Conservation (phyloP, 352 stramenopile species). For the Globisporangium viniferum region DNA sequence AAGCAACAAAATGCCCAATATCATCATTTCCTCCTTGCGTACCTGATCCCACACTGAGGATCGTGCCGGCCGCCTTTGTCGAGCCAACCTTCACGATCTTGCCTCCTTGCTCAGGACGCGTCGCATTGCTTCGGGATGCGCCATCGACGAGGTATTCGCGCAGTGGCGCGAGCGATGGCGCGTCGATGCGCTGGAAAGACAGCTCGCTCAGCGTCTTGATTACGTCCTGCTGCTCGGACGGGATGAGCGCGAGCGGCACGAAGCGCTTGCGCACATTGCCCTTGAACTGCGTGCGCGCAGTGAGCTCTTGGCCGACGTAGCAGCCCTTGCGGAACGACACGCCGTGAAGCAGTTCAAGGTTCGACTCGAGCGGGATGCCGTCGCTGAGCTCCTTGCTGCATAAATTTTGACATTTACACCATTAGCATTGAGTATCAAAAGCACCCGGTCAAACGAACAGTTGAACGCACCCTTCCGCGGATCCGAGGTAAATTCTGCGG, state of each 20-base stretch:
- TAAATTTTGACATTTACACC: background rate
- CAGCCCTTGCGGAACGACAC: constrained; percentile 94
- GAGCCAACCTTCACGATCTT: constrained; percentile 54
- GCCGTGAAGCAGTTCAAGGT: constrained; percentile 88
- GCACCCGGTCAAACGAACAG: background rate
- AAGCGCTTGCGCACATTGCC: constrained; percentile 84
- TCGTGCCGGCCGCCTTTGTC: constrained; percentile 58
- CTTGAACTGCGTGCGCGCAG: constrained; percentile 92
- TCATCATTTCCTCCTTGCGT: background rate
- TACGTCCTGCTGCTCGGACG: constrained; percentile 45
- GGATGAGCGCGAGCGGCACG: constrained; percentile 68
- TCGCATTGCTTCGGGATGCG: constrained; percentile 22
- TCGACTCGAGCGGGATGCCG: constrained; percentile 90
- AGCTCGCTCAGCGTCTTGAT: constrained; percentile 45
- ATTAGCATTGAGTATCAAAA: background rate
- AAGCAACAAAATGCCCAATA: background rate
- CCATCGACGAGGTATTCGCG: constrained; percentile 43
- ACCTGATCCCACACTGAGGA: constrained; percentile 44
- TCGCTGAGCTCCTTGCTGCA: constrained; percentile 72
- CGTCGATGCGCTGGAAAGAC: constrained; percentile 59
- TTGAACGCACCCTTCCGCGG: constrained; percentile 64
- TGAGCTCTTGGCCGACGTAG: constrained; percentile 95
- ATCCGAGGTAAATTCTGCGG: constrained; percentile 62
- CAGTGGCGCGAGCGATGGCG: constrained; percentile 29
- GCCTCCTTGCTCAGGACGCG: constrained; percentile 29